Evolutionary conservation across 192 early-diverging fungal genomes (phyloP), one percentile per base, ranked within the genome.

Genomic region (Gigaspora rosea): DNA sequence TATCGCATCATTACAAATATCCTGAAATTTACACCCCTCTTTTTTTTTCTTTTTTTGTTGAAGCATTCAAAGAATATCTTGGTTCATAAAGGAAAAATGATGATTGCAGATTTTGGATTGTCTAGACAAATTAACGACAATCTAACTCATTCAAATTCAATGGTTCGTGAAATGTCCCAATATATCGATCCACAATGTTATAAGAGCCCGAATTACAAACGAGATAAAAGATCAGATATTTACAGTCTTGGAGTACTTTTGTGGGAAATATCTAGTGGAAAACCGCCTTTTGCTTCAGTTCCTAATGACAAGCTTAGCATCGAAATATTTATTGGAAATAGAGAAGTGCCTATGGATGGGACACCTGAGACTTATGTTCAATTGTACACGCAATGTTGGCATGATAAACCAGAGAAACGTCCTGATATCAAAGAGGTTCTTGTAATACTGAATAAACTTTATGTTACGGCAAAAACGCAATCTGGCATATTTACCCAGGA

Each of bases 261-360:
- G 20, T 84, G 82, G 82, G 82, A 84, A 64, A 57, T 84, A 49
- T 81, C 82, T 6, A 78, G 75, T 16, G 79, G 82, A n/a, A 71
- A 71, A 62, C 48, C 62, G 9, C 78, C 82, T 2, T 83, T 80
- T 52, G 41, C 69, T 33, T 58, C 36, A 20, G 22, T 52, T 41
- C 56, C 71, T 32, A 20, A 41, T 32, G 1, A 22, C 9, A 49
- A 27, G 6, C 51, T 49, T 81, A 4, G 71, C 75, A 16, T 76
- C 71, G 0, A 78, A 77, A 4, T 78, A 41, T 41, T 83, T 70
- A 66, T 76, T 52, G 82, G 79, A 16, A 20, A 79, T 22, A 76
- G 78, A 8, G 78, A 81, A 20, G 78, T 77, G 9, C 65, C 79
- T n/a, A 49, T 79, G 9, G 74, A 73, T 3, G 76, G 76, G n/a